Base-by-base conservation (phyloP, 106 monocot genomes). In the Dioscorea zingiberensis region DNA sequence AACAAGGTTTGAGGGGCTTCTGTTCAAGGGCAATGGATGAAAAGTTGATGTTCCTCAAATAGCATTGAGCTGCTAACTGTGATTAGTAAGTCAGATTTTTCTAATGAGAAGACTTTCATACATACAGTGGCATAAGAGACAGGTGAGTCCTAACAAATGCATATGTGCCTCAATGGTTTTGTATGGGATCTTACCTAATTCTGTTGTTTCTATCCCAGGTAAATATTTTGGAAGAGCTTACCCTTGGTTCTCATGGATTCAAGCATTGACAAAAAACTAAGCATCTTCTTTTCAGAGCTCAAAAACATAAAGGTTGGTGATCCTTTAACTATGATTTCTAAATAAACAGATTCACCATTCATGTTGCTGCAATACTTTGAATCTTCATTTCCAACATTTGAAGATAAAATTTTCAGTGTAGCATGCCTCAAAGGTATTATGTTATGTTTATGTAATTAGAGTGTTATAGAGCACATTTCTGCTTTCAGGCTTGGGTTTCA, bases 171-270 rank as follows among this genome's bases (percentile, higher is more conserved):
- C 38, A 0, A 38, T 38, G 38, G 38, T 6, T 38, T 38, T 38
- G 38, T 38, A 38, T 38, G 38, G 10, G 9, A 6, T 38, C 38
- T 38, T 6, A 38, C 38, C 10, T 6, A 38, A 38, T 6, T 10
- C 21, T 53, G 27, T 67, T 27, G 25, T 24, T 68, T 68, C 21
- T 66, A 25, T 66, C 16, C 55, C 75, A 91, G 90, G 83, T 70
- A 71, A 81, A 83, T 76, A 60, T 84, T 64, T 73, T 91, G 27
- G 86, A 91, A 70, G 86, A 86, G 65, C 47, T 91, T 15, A 78
- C 86, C 27, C 16, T 44, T 54, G 14, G 29, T 61, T 71, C 80
- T 71, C 47, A 48, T 54, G 62, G 63, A 11, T 38, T 68, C 70
- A 65, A 71, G 22, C 58, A 59, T 9, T 58, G 64, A 47, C 26